Conservation (phyloP, 2,329 filamentous ascomycete genomes). For the Cephalotrichum gorgonifer region DNA sequence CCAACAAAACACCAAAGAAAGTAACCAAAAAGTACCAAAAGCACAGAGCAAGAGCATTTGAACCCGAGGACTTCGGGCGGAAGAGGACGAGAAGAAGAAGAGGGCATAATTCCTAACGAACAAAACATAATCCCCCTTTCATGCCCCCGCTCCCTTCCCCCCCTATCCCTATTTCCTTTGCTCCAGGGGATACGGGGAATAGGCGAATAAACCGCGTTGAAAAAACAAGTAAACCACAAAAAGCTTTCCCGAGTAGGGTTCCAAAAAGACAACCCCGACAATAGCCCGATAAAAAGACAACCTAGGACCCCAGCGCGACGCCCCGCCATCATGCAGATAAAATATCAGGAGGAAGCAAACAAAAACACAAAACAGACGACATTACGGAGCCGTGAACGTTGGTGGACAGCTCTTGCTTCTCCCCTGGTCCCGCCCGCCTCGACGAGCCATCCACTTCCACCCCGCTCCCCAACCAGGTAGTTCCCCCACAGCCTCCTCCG, state of each 20-base stretch:
- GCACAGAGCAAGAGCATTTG: background rate
- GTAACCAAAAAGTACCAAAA: background rate
- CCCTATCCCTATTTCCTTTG: too few relatives aligned
- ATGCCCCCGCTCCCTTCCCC: too few relatives aligned
- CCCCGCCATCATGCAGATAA: background rate
- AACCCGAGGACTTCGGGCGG: too few relatives aligned
- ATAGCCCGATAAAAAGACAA: background rate
- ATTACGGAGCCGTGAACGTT: background rate
- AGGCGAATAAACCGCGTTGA: background rate
- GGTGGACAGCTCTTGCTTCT: background rate
- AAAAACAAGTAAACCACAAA: background rate
- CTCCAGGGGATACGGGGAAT: background rate
- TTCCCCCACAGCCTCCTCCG: background rate
- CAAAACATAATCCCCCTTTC: too few relatives aligned
- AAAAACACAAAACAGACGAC: background rate
- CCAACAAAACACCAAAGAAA: background rate
- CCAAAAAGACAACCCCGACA: background rate
- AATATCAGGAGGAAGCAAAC: background rate
- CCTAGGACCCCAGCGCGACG: background rate
- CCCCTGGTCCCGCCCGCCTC: background rate
- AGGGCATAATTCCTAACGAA: too few relatives aligned
- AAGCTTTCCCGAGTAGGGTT: background rate
- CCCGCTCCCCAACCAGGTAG: background rate
- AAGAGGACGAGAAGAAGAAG: too few relatives aligned
- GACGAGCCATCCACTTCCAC: too few relatives aligned